phyloP scores from a whole-genome alignment of 2,329 filamentous ascomycete genomes.

The Ambrosiella xylebori region DNA sequence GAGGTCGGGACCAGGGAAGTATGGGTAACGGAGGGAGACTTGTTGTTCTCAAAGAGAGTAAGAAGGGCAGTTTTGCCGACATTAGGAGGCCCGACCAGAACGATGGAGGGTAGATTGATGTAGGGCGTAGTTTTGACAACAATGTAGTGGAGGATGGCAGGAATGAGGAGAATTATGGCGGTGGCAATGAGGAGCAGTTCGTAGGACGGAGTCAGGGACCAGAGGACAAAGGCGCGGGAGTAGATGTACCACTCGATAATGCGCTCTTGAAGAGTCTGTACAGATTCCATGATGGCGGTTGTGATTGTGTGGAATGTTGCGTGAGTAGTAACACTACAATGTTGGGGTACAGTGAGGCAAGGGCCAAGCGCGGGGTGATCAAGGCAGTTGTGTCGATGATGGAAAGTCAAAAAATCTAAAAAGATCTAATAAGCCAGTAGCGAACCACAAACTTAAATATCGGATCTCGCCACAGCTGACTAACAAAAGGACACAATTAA shows the following conservation, averaged over 20 bases:
- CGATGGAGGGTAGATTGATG: constrained; percentile 53
- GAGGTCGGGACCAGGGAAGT: constrained; percentile 34
- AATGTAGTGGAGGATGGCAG: constrained; percentile 59
- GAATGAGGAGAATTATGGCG: constrained; percentile 53
- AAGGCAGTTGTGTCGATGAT: not conserved
- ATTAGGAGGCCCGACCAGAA: constrained; percentile 66
- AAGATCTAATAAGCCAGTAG: not conserved
- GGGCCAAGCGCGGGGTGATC: not conserved
- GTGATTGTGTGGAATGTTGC: not conserved
- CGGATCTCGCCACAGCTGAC: not conserved
- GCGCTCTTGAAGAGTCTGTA: constrained; percentile 10
- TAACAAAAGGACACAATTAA: not conserved
- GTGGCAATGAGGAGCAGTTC: constrained; percentile 50
- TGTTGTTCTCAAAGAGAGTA: constrained; percentile 50
- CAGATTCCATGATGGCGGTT: constrained; percentile 8
- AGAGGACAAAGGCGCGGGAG: constrained; percentile 28
- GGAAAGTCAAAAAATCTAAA: not conserved
- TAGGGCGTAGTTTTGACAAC: constrained; percentile 52
- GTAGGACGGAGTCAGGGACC: constrained; percentile 40
- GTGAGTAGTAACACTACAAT: not conserved
- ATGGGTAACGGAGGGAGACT: constrained; percentile 30
- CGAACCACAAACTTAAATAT: not conserved
- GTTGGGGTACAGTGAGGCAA: not conserved
- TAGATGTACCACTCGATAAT: constrained; percentile 21
- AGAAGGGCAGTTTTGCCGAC: constrained; percentile 77